Percentiles rank a stretch among this genome's conserved stretches.
These are phyloP conservation scores for Russula griseocarnosa DNA, from an alignment of 768 basidiomycete genomes.

Conservation along the genomic window DNA sequence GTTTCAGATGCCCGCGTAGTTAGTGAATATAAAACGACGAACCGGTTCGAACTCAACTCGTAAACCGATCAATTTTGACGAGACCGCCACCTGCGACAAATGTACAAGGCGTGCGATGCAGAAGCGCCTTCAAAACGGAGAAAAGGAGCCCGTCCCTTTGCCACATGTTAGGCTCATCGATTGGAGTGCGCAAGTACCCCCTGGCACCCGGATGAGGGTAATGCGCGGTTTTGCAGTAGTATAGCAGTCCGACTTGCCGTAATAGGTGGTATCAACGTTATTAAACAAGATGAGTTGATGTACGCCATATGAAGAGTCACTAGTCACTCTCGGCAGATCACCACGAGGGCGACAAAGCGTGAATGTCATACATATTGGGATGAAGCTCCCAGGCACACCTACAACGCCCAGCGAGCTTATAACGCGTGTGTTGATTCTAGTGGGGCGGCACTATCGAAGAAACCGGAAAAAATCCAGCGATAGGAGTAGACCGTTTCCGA, in stretches of 20 bases:
- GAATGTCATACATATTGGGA: neutral
- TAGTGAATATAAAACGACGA: neutral
- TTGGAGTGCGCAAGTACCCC: slow-evolving; percentile 6
- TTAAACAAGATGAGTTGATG: neutral
- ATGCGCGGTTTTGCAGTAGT: neutral
- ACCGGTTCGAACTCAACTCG: slow-evolving; percentile 15
- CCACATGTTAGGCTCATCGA: slow-evolving; percentile 15
- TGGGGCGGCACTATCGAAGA: neutral
- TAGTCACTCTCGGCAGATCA: neutral
- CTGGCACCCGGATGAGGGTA: slow-evolving; percentile 6
- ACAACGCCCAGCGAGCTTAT: neutral
- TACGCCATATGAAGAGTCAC: neutral
- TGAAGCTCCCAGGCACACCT: slow-evolving; percentile 12
- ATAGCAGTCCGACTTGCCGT: slow-evolving; percentile 1
- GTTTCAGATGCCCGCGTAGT: neutral
- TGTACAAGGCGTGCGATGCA: neutral
- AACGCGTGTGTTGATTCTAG: too few relatives aligned
- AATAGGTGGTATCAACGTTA: slow-evolving; percentile 2
- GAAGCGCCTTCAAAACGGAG: slow-evolving; percentile 11
- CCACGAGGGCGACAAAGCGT: neutral
- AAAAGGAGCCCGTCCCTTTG: neutral
- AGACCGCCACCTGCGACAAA: neutral
- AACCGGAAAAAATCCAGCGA: neutral
- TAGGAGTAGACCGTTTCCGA: neutral
- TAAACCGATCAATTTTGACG: neutral